phyloP scores from a whole-genome alignment of 768 basidiomycete species.

The Austroboletus eburneus region DNA sequence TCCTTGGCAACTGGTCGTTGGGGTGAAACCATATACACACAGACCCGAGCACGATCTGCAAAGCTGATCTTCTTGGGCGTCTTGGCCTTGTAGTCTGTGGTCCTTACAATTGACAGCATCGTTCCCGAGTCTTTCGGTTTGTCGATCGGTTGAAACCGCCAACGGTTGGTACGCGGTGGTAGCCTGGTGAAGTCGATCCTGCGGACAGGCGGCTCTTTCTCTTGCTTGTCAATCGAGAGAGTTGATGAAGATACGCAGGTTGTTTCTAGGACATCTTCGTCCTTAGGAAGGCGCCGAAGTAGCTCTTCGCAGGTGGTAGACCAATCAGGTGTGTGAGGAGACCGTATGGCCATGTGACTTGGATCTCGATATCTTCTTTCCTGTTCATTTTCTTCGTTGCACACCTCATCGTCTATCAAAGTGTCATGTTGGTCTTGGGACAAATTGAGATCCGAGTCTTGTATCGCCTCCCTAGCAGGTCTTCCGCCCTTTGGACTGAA shows the following conservation, averaged over 20 bases:
- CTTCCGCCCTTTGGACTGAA: slow-evolving; percentile 15
- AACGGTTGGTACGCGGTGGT: slow-evolving; percentile 9
- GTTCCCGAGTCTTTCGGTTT: neutral
- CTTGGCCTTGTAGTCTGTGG: slow-evolving; percentile 12
- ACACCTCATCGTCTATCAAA: neutral
- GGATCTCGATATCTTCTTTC: neutral
- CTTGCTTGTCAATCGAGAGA: neutral
- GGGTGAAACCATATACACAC: slow-evolving; percentile 17
- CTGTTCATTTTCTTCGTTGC: neutral
- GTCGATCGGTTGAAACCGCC: slow-evolving; percentile 5
- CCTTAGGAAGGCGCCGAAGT: neutral
- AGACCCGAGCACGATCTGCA: slow-evolving; percentile 20
- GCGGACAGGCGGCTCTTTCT: slow-evolving; percentile 7
- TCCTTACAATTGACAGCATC: slow-evolving; percentile 6
- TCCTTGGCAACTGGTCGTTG: slow-evolving; percentile 1
- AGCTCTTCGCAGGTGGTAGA: neutral
- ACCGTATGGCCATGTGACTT: neutral
- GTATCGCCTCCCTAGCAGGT: neutral
- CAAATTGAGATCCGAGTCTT: neutral
- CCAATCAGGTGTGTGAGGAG: slow-evolving; percentile 11
- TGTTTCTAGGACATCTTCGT: neutral
- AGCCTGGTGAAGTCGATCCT: slow-evolving; percentile 29
- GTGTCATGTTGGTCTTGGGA: neutral
- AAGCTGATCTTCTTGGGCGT: slow-evolving; percentile 26
- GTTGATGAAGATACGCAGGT: neutral